Percentiles rank a stretch among this genome's conserved stretches.
These are phyloP conservation scores for Penicillium hordei DNA, from an alignment of 2,329 filamentous ascomycete genomes.

Conservation along the genomic window DNA sequence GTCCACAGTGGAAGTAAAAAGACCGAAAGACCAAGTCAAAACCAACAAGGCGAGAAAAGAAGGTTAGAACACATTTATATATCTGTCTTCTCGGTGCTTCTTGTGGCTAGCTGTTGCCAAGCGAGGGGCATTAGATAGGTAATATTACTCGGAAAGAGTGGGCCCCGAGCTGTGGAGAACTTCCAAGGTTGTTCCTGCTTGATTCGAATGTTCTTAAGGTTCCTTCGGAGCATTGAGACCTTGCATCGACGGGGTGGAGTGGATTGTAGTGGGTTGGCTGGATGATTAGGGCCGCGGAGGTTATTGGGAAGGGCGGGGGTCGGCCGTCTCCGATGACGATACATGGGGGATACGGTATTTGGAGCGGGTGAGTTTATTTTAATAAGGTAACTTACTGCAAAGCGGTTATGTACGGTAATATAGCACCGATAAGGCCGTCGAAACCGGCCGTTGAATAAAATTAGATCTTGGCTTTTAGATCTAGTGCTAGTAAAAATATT, in stretches of 20 bases:
- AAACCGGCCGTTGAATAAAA: too few species aligned
- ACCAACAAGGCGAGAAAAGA: background rate
- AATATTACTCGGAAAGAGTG: background rate
- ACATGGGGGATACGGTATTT: background rate
- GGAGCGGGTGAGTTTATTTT: background rate
- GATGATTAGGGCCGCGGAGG: background rate
- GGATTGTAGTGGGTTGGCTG: background rate
- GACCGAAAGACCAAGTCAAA: background rate
- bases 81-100: background rate
- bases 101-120: background rate
- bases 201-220: background rate
- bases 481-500: too few species aligned
- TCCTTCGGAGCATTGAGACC: background rate
- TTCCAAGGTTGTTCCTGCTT: constrained; percentile 12
- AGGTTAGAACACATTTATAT: background rate
- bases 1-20: background rate
- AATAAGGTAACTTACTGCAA: background rate
- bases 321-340: constrained; percentile 29
- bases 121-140: background rate
- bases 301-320: constrained; percentile 11
- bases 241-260: background rate
- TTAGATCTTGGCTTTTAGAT: too few species aligned
- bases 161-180: background rate
- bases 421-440: constrained; percentile 11
- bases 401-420: constrained; percentile 9